Base-by-base conservation (phyloP, 2,329 filamentous ascomycete genomes). In the Clonostachys sp. region DNA sequence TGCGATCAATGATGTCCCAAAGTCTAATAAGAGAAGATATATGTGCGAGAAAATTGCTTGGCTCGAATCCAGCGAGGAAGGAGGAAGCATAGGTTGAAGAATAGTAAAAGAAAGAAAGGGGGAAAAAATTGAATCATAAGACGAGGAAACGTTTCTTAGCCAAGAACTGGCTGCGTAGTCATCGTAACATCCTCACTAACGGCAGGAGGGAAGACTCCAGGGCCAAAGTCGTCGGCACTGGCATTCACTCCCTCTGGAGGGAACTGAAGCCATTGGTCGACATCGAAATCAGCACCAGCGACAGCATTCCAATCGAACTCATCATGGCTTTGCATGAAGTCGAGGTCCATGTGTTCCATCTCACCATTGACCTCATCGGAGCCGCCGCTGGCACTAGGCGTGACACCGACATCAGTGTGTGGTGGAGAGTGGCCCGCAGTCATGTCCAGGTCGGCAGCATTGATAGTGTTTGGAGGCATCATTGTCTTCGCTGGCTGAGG, bases 201-300 rank as follows among this genome's bases (percentile, higher is more conserved):
- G 7, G 12, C 20, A 39, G 42, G 17, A 44, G 42, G 42, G 39
- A 47, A 44, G 30, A 44, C 41, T 12, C 33, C 41, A 33, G n/a
- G 17, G 34, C 35, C 16, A 12, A 42, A 36, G 13, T 42, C 30
- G 20, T 42, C 45, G 18, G 18, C 45, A 47, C 18, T 36, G 35
- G 33, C 35, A 33, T 34, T 44, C 3, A 35, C 66, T 7, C 70
- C 73, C 44, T 80, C 77, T 2, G 70, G 68, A 6, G 77, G 77
- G 51, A 80, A 82, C 50, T 81, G 74, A 18, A 82, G 66, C 75
- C 77, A 82, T 54, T 81, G 76, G 48, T 80, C 77, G 46, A 81
- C 77, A 47, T 82, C 77, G 49, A 81, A 73, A 50, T 78, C 77
- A 9, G 74, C 72, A 6, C 71, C 74, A 14, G 74, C 66, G 5